Base-by-base conservation (phyloP, 805 yeast species). In the Candida pseudofarinosa region DNA sequence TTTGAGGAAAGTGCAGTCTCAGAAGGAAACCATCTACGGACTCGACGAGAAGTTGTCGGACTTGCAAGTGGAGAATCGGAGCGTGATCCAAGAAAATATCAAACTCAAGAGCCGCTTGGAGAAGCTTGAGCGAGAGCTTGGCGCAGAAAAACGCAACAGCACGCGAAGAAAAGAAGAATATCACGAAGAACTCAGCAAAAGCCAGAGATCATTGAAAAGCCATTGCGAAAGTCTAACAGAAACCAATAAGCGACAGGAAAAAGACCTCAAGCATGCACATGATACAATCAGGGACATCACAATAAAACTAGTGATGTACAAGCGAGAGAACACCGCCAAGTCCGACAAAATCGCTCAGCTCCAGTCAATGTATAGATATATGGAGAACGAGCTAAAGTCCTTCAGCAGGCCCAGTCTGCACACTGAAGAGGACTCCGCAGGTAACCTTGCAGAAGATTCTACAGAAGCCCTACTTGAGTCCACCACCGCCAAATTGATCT, bases 41-140 rank as follows among this genome's bases (percentile, higher is more conserved):
- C 23, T 46, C 15, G 45, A 41, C 15, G 28, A 38, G 17, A 33
- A 38, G 19, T 13, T 44, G 3, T 14, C 30, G 8, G 13, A 33
- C 5, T 26, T 41, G 15, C 42, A 40, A 30, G 15, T 35, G 8
- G 50, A 44, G 12, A 44, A 46, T 10, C 44, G 43, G 10, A 18
- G 37, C 31, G 14, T 39, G 13, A 17, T 31, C 7, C 35, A 38
- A 19, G 35, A 38, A n/a, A 38, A 30, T 17, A 18, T 35, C 35
- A 31, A 35, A 19, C 8, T n/a, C 17, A 33, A 41, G 28, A 32
- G 32, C n/a, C 35, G 37, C 33, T 14, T 37, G n/a, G 34, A 31
- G 17, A 18, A 17, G 12, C 28, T 23, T 10, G 28, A 23, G 28
- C 28, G 28, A 6, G 28, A 23, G 28, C 10, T 23, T 6, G 28